Evolutionary conservation across 176 grass and related monocot genomes (phyloP).

Genomic region (Aegilops tauschii): DNA sequence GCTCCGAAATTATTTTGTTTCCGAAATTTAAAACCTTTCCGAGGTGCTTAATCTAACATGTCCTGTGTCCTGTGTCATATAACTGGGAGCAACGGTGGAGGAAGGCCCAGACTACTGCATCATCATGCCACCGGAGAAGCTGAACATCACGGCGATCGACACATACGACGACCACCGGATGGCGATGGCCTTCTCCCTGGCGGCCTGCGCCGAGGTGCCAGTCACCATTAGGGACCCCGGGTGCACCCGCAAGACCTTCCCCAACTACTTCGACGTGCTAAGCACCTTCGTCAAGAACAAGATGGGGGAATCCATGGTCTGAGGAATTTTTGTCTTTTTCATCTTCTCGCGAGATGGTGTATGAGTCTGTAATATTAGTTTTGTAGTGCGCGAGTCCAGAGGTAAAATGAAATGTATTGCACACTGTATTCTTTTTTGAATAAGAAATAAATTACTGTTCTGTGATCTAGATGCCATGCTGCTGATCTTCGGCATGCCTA

Average conservation of each 20-base stretch:
- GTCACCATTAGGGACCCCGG: slow-evolving; percentile 78
- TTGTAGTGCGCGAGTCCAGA: background rate
- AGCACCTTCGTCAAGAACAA: slow-evolving; percentile 74
- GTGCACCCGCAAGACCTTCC: slow-evolving; percentile 96
- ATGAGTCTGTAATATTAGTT: slow-evolving; percentile 24
- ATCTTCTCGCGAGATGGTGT: slow-evolving; percentile 13
- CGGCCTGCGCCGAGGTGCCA: slow-evolving; percentile 67
- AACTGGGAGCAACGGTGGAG: slow-evolving; percentile 73
- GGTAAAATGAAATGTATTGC: slow-evolving; percentile 5
- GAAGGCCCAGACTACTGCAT: slow-evolving; percentile 94
- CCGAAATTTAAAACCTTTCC: too few species aligned
- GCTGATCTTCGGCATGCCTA: too few species aligned
- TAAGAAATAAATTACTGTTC: slow-evolving; percentile 13
- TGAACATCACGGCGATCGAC: slow-evolving; percentile 72
- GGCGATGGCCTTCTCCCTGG: slow-evolving; percentile 93
- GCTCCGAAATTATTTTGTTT: too few species aligned
- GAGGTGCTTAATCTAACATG: background rate
- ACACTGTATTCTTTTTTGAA: background rate
- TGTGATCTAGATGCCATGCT: too few species aligned
- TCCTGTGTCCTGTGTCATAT: background rate
- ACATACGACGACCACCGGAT: slow-evolving; percentile 94
- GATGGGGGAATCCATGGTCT: background rate
- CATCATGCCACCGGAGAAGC: slow-evolving; percentile 82
- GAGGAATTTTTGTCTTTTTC: slow-evolving; percentile 3
- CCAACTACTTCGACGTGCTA: slow-evolving; percentile 85